Conservation (phyloP, 768 basidiomycete species). For the Boletus pseudopeckii region DNA sequence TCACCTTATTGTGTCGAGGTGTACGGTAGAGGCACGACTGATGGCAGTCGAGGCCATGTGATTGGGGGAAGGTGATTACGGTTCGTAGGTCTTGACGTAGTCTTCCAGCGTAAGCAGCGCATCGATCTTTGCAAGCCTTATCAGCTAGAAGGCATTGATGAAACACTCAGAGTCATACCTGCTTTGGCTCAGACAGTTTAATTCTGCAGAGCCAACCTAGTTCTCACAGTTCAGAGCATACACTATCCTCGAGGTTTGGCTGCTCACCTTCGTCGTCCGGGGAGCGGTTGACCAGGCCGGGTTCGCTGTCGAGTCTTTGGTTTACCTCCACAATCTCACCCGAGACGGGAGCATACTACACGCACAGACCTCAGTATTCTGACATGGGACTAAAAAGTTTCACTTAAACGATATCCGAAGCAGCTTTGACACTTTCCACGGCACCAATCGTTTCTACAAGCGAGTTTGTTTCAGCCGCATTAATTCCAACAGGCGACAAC, state of each 20-base stretch:
- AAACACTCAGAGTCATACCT: slow-evolving; percentile 47
- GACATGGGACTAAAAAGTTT: not conserved
- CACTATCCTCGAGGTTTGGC: not conserved
- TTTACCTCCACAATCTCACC: slow-evolving; percentile 83
- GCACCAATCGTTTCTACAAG: slow-evolving; percentile 76
- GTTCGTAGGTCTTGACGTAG: slow-evolving; percentile 64
- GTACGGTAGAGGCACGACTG: not conserved
- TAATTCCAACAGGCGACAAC: not conserved
- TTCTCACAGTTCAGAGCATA: not conserved
- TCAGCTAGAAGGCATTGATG: not conserved
- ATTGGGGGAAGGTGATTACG: slow-evolving; percentile 18
- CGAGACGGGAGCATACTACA: slow-evolving; percentile 88
- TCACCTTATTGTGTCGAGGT: not conserved
- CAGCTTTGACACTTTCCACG: slow-evolving; percentile 95
- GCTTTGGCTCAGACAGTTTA: slow-evolving; percentile 67
- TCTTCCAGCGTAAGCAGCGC: slow-evolving; percentile 66
- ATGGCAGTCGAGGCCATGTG: slow-evolving; percentile 26
- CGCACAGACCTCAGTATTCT: slow-evolving; percentile 6
- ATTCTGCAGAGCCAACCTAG: slow-evolving; percentile 97
- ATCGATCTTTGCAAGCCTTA: slow-evolving; percentile 50
- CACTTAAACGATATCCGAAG: slow-evolving; percentile 81
- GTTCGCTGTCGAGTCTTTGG: slow-evolving; percentile 57
- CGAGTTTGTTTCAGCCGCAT: slow-evolving; percentile 1
- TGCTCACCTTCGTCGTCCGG: slow-evolving; percentile 75
- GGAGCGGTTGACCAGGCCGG: slow-evolving; percentile 84